A percentile compares a stretch with the other conserved stretches of the same genome.
Evolutionary conservation across 805 yeast genomes (phyloP).

Genomic region (Candida ulmi): DNA sequence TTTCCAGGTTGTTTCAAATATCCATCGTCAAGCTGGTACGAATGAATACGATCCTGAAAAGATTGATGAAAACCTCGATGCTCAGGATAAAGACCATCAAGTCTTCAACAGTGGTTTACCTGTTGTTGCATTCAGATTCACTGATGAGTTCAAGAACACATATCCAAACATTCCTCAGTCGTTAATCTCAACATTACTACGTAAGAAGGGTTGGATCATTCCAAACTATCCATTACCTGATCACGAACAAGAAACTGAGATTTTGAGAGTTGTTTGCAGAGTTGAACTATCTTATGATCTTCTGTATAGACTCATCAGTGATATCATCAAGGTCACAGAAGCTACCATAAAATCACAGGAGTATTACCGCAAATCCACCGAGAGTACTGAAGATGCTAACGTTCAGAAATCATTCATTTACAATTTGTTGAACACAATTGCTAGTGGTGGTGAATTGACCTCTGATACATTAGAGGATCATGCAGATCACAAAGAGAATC

Average conservation of each 20-base stretch:
- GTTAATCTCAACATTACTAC: constrained; percentile 61
- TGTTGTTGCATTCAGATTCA: constrained; percentile 79
- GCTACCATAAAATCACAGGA: constrained; percentile 44
- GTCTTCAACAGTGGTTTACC: constrained; percentile 75
- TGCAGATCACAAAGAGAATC: constrained; percentile 17
- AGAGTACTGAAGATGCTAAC: constrained; percentile 8
- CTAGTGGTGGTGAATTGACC: constrained; percentile 50
- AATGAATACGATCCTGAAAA: constrained; percentile 16
- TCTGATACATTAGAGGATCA: constrained; percentile 7
- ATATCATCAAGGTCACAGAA: constrained; percentile 48
- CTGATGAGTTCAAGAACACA: constrained; percentile 45
- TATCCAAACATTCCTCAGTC: constrained; percentile 84
- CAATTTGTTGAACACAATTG: constrained; percentile 46
- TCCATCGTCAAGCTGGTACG: constrained; percentile 55
- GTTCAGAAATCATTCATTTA: constrained; percentile 32
- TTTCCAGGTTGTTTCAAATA: constrained; percentile 70
- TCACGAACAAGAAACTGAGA: constrained; percentile 52
- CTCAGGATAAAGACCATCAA: constrained; percentile 32
- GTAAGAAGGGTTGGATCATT: constrained; percentile 80
- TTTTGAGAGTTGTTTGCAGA: constrained; percentile 80
- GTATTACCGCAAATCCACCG: constrained; percentile 12
- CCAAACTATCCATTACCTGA: constrained; percentile 85
- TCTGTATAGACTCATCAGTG: constrained; percentile 59
- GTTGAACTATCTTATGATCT: constrained; percentile 57
- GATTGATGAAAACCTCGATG: constrained; percentile 22